Base-by-base conservation (phyloP, 176 grass and related monocot species). In the Triticum aestivum region DNA sequence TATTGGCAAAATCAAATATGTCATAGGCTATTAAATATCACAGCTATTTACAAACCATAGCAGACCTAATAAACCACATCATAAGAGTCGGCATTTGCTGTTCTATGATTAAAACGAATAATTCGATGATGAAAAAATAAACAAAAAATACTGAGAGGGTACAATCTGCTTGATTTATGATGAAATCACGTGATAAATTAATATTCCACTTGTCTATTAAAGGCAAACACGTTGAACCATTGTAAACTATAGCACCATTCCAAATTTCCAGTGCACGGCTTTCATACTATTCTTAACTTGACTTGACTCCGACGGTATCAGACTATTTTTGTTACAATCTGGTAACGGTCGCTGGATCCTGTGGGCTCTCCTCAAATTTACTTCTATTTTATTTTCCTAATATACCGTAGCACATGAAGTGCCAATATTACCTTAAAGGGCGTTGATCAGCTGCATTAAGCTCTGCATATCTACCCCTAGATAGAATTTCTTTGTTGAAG, bases 401-500 rank as follows among this genome's bases (percentile, higher is more conserved):
- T 77, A 56, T 56, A 76, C 73, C 29, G 23, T 11, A 20, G 68
- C 21, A 27, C 38, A 65, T 38, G 39, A 80, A 75, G n/a, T 32
- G 8, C 6, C 66, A 67, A 73, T 33, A 37, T 85, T 84, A 99
- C 94, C 90, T 99, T 59, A 96, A 86, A 85, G 90, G 94, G 61
- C 92, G 88, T 56, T 99, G 84, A 61, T 94, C 94, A 93, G 94
- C 87, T 88, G 83, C 85, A 89, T 84, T 88, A 89, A 99, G 86
- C 79, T 99, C 92, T 47, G 97, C 92, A 83, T 87, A 99, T 89
- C 73, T 90, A 73, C 97, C 97, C 78, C 86, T 96, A 47, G 97
- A 99, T 54, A 99, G 5, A 86, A 96, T 92, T 82, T 93, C 97
- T 88, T 99, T 99, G 79, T 96, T 96, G 67, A 91, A 94, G 71